phyloP scores from a whole-genome alignment of 352 stramenopile species.

The Plasmopara muralis region DNA sequence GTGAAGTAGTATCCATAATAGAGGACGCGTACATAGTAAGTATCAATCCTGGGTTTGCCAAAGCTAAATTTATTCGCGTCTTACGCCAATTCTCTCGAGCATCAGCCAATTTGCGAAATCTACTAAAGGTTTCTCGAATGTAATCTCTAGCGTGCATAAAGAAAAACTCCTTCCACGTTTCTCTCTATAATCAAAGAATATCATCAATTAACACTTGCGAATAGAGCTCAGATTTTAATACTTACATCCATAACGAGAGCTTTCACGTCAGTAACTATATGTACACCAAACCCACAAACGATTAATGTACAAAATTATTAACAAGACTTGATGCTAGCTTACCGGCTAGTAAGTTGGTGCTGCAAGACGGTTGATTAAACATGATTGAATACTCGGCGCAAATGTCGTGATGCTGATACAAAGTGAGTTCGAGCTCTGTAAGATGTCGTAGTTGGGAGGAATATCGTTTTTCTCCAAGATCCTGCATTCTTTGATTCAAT shows the following conservation, averaged over 20 bases:
- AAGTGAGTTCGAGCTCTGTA: conserved; percentile 58
- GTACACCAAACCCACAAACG: neutral
- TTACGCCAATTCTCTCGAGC: conserved; percentile 71
- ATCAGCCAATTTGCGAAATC: conserved; percentile 54
- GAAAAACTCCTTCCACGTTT: conserved; percentile 77
- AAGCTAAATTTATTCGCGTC: conserved; percentile 61
- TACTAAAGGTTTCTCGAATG: conserved; percentile 45
- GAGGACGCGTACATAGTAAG: conserved; percentile 49
- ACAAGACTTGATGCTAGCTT: neutral
- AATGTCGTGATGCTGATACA: conserved; percentile 80
- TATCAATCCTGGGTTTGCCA: conserved; percentile 58
- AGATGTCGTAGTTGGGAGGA: conserved; percentile 33
- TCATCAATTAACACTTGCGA: neutral
- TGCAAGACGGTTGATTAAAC: conserved; percentile 51
- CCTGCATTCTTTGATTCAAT: conserved; percentile 24
- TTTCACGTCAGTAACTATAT: conserved; percentile 66
- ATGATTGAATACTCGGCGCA: conserved; percentile 64
- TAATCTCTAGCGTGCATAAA: conserved; percentile 68
- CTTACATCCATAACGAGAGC: conserved; percentile 73
- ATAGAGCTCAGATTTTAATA: neutral
- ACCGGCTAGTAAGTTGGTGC: conserved; percentile 59
- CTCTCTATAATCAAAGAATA: conserved; percentile 27
- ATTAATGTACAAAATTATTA: neutral
- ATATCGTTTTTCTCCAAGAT: conserved; percentile 21
- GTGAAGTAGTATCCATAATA: too few relatives aligned